phyloP scores from a whole-genome alignment of 305 asterid genomes.

The Coffea humblotiana region DNA sequence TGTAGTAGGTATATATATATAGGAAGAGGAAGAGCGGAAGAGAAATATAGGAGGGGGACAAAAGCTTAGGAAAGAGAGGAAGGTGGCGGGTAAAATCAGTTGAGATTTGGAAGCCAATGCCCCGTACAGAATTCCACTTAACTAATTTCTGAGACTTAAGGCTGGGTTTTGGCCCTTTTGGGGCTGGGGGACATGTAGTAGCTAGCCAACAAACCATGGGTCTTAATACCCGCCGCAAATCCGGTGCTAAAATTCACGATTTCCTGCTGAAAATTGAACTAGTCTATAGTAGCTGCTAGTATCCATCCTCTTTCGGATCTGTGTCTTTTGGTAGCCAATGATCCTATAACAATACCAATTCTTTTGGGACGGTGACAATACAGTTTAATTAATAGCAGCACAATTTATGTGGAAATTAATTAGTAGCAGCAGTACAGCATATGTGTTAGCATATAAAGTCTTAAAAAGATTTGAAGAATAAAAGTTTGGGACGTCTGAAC shows the following conservation, averaged over 20 bases:
- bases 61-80: constrained; percentile 14
- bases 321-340: not conserved
- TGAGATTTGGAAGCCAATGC: not conserved
- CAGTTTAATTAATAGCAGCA: not conserved
- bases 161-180: no score
- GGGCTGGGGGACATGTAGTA: not conserved
- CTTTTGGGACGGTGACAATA: no score
- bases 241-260: constrained; percentile 10
- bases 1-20: not conserved
- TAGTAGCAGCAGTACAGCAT: no score
- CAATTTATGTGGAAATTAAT: no score
- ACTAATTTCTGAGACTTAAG: not conserved
- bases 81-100: constrained; percentile 29
- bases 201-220: constrained; percentile 20
- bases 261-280: not conserved
- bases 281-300: not conserved
- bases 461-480: not conserved
- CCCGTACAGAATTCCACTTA: not conserved
- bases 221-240: constrained; percentile 19
- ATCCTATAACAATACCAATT: not conserved
- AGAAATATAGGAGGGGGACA: constrained; percentile 1
- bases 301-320: constrained; percentile 4
- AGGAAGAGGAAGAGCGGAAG: constrained; percentile 3
- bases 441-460: no score
- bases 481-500: not conserved